Evolutionary conservation across 2,329 filamentous ascomycete species (phyloP), one percentile per base, ranked within the genome.

Genomic region (Aaosphaeria arxii): DNA sequence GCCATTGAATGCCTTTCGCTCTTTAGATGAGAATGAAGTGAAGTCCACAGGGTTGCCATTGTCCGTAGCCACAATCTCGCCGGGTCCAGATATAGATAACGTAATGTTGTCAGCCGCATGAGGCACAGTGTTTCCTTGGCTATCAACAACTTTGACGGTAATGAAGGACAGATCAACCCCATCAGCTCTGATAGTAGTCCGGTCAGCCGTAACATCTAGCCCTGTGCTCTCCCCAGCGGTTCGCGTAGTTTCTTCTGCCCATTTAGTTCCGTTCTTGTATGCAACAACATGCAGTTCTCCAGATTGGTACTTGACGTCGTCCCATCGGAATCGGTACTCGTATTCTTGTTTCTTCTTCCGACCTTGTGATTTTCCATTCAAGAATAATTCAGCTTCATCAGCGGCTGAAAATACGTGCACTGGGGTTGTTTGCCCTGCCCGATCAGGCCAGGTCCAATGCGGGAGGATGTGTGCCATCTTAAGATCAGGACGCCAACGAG

Each of bases 391-490:
- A 4, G 77, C 79, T 54, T 79, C 77, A 51, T 81, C 77, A 3
- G 66, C 79, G 1, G 74, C 65, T 0, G 77, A 71, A 53, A 79
- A 81, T 0, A 81, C 77, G 53, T 82, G 78, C 1, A 82, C 77
- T 0, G 79, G 79, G 4, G 79, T 82, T 1, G 74, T 66, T 47
- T 73, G 51, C 1, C 76, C 76, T 0, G 70, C 68, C 0, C 77
- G 65, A 11, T 74, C 72, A 0, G 77, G 73, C 77, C 77, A 83
- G 11, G 69, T 80, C 79, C 79, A 82, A 56, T 82, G 79, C 2
- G 79, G 79, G 0, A 82, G 70, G 13, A 82, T 75, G 53, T 82
- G 78, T 4, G 77, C 79, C 62, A 76, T 72, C 1, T 54, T 63
- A 0, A 78, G 46, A 11, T 77, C 73, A 0, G 78, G 68, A 3